These are phyloP conservation scores for Claviceps arundinis DNA, from an alignment of 2,329 filamentous ascomycete genomes.

Conservation along the genomic window DNA sequence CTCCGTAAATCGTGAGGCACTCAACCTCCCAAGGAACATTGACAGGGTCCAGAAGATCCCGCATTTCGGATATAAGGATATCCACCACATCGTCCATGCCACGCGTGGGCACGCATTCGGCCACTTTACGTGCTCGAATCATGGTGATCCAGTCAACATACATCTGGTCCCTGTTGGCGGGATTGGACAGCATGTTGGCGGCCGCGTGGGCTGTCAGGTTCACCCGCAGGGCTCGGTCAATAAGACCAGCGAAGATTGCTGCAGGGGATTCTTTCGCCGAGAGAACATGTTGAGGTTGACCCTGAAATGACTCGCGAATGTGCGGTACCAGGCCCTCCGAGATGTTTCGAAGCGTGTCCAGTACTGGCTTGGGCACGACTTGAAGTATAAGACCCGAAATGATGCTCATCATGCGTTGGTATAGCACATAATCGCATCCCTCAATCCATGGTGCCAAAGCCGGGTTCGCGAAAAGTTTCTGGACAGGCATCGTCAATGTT, in stretches of 20 bases:
- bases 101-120: conserved; percentile 47
- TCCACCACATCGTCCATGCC: conserved; percentile 55
- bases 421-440: conserved; percentile 88
- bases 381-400: conserved; percentile 80
- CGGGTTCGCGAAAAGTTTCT: conserved; percentile 76
- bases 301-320: conserved; percentile 72
- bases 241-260: conserved; percentile 71
- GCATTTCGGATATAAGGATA: conserved; percentile 52
- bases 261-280: conserved; percentile 80
- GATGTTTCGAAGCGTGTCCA: conserved; percentile 78
- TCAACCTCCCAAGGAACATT: conserved; percentile 53
- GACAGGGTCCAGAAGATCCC: conserved; percentile 55
- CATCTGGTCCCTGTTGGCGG: conserved; percentile 87
- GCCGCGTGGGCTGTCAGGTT: conserved; percentile 91
- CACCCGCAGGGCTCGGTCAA: conserved; percentile 79
- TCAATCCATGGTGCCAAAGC: conserved; percentile 85
- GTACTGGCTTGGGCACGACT: conserved; percentile 75
- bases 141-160: conserved; percentile 76
- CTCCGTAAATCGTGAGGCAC: conserved; percentile 45
- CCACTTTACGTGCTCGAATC: conserved; percentile 48
- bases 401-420: conserved; percentile 92
- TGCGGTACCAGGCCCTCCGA: conserved; percentile 69
- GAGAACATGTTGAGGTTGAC: conserved; percentile 73
- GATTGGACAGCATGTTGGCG: conserved; percentile 80
- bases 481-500: conserved; percentile 89